These are phyloP conservation scores for Cutaneotrichosporon sp. DNA, from an alignment of 1,284 basidiomycete genomes.

Conservation along the genomic window DNA sequence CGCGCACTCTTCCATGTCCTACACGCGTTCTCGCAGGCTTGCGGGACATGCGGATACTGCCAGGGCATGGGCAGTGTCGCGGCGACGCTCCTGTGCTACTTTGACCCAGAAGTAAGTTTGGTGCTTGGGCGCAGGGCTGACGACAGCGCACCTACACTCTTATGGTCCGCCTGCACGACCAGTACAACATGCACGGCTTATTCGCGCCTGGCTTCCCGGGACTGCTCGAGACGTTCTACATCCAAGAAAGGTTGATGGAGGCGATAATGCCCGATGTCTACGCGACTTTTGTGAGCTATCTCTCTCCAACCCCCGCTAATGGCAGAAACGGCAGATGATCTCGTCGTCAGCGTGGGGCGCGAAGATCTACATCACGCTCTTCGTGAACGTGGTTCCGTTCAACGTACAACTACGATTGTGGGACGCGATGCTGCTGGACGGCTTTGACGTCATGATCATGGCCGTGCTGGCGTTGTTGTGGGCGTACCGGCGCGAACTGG, in stretches of 20 bases:
- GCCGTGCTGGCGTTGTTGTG: slow-evolving; percentile 83
- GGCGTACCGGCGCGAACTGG: slow-evolving; percentile 54
- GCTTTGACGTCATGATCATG: slow-evolving; percentile 79
- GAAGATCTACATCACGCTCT: slow-evolving; percentile 98
- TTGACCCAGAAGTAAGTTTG: slow-evolving; percentile 64
- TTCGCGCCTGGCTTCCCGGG: slow-evolving; percentile 96
- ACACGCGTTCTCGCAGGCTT: slow-evolving; percentile 81
- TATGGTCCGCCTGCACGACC: slow-evolving; percentile 76
- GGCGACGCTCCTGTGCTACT: slow-evolving; percentile 88
- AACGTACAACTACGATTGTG: slow-evolving; percentile 89
- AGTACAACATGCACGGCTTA: slow-evolving; percentile 81
- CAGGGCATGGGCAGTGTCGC: slow-evolving; percentile 99
- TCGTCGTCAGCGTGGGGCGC: slow-evolving; percentile 92
- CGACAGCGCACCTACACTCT: slow-evolving; percentile 67
- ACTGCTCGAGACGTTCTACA: slow-evolving; percentile 85
- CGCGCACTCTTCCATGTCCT: slow-evolving; percentile 90
- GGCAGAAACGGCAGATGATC: slow-evolving; percentile 71
- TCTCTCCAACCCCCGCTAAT: too few relatives aligned
- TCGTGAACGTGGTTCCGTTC: slow-evolving; percentile 92
- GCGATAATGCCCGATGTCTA: slow-evolving; percentile 84
- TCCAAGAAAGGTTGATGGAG: slow-evolving; percentile 83
- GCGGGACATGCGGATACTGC: slow-evolving; percentile 87
- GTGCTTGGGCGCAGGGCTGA: not conserved
- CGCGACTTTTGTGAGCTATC: slow-evolving; percentile 60
- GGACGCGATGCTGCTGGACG: slow-evolving; percentile 89